Evolutionary conservation across 768 basidiomycete species (phyloP).

Genomic region (Rhodocollybia butyracea): DNA sequence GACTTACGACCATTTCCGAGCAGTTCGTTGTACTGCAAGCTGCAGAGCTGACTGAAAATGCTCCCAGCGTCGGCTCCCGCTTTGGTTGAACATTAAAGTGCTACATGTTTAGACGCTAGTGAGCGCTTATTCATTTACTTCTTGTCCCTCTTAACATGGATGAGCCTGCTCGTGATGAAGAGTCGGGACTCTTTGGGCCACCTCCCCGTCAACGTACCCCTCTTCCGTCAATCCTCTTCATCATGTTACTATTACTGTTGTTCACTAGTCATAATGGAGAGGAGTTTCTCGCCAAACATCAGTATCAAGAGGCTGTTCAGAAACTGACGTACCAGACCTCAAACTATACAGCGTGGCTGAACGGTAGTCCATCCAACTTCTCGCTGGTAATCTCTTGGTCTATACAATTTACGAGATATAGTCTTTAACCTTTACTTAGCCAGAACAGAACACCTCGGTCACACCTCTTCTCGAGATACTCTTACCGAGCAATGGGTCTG

Average conservation of each 20-base stretch:
- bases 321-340: constrained; percentile 55
- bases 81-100: constrained; percentile 9
- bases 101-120: not conserved
- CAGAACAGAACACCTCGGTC: constrained; percentile 39
- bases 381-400: constrained; percentile 45
- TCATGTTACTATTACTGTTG: constrained; percentile 74
- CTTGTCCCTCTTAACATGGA: constrained; percentile 15
- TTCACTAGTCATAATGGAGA: constrained; percentile 74
- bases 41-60: constrained; percentile 56
- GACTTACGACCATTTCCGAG: constrained; percentile 58
- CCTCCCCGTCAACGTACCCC: constrained; percentile 51
- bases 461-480: constrained; percentile 48
- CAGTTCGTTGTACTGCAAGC: constrained; percentile 50
- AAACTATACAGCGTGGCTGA: constrained; percentile 78
- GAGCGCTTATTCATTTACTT: not conserved
- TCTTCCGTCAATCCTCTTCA: constrained; percentile 69
- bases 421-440: constrained; percentile 31
- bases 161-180: constrained; percentile 31
- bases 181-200: constrained; percentile 32
- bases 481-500: constrained; percentile 36
- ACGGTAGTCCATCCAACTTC: constrained; percentile 64
- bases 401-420: not conserved
- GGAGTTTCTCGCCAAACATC: constrained; percentile 58
- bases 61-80: constrained; percentile 37
- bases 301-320: constrained; percentile 63